Base-by-base conservation (phyloP, 345 rosid genomes). In the Arabidopsis suecica region DNA sequence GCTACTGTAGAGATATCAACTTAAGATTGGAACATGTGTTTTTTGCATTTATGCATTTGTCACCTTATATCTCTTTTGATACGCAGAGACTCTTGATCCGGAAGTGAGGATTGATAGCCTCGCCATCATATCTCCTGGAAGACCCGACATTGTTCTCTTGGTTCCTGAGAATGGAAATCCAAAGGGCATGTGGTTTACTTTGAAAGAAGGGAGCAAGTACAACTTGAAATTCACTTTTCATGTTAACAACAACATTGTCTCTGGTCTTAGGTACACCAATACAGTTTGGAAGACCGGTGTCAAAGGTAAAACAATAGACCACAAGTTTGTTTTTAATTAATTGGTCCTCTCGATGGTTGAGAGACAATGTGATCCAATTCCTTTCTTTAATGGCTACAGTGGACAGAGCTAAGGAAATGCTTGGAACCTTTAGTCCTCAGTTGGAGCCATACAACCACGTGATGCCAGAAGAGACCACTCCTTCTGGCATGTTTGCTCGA, bases 391-490 rank as follows among this genome's bases (percentile, higher is more conserved):
- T 50, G 22, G n/a, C 75, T 76, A 38, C 82, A 90, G 96, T 89
- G 73, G 91, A 83, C 72, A 86, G 84, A 77, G 37, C 83, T 20
- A 86, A 88, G 78, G 88, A 88, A 80, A 90, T 90, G 96, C 84
- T 90, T 18, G 96, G 93, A 57, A 88, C 93, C 5, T 90, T 85
- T 74, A 90, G 96, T 66, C 96, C 96, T 76, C 96, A 86, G 63
- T 78, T 57, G 61, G 93, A 90, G 71, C 78, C 91, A 69, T 90
- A 90, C 82, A 84, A 75, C 5, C 90, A 84, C 60, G 82, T 76
- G 51, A 90, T 85, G 80, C 87, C 91, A 0, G 91, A 86, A 73
- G 96, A 90, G 74, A 82, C 78, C 18, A 88, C 96, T 64, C 96
- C 96, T 14, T 86, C 96, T 3, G 93, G 96, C 58, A 73, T 86